Evolutionary conservation across 768 basidiomycete genomes (phyloP).

Genomic region (Heimioporus sp.): DNA sequence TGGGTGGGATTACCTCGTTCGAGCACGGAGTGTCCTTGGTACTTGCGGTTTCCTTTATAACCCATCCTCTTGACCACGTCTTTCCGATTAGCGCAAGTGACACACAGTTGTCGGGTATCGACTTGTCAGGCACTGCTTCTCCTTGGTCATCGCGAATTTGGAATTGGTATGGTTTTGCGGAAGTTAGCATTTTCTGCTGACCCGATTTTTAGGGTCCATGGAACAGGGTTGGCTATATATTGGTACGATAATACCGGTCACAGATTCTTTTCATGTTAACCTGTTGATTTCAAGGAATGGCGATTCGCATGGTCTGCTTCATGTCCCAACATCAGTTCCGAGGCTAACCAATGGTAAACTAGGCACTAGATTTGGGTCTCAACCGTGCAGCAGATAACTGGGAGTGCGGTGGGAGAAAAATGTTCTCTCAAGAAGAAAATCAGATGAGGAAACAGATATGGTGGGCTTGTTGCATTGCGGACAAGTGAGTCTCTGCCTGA

Average conservation of each 20-base stretch:
- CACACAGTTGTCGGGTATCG: slow-evolving; percentile 66
- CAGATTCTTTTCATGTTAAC: neutral
- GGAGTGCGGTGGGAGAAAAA: slow-evolving; percentile 56
- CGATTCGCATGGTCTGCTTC: slow-evolving; percentile 62
- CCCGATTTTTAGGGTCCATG: slow-evolving; percentile 49
- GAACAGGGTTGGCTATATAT: slow-evolving; percentile 85
- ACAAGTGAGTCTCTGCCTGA: slow-evolving; percentile 49
- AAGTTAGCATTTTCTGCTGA: slow-evolving; percentile 8
- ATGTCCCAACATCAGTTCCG: neutral
- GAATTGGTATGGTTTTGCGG: slow-evolving; percentile 54
- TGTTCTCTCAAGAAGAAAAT: slow-evolving; percentile 66
- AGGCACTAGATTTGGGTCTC: slow-evolving; percentile 81
- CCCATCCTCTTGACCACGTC: neutral
- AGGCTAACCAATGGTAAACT: slow-evolving; percentile 4
- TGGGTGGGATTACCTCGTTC: slow-evolving; percentile 60
- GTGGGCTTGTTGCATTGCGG: slow-evolving; percentile 73
- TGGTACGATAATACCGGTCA: slow-evolving; percentile 38
- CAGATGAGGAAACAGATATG: slow-evolving; percentile 75
- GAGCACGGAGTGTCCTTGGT: slow-evolving; percentile 66
- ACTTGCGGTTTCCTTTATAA: slow-evolving; percentile 16
- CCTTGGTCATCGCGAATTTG: slow-evolving; percentile 81
- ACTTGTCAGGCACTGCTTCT: slow-evolving; percentile 82
- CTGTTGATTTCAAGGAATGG: slow-evolving; percentile 50
- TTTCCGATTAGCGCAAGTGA: slow-evolving; percentile 48
- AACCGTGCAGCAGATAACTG: slow-evolving; percentile 78